These are phyloP conservation scores for Delitschia confertaspora DNA, from an alignment of 495 filamentous ascomycete species.

Conservation along the genomic window DNA sequence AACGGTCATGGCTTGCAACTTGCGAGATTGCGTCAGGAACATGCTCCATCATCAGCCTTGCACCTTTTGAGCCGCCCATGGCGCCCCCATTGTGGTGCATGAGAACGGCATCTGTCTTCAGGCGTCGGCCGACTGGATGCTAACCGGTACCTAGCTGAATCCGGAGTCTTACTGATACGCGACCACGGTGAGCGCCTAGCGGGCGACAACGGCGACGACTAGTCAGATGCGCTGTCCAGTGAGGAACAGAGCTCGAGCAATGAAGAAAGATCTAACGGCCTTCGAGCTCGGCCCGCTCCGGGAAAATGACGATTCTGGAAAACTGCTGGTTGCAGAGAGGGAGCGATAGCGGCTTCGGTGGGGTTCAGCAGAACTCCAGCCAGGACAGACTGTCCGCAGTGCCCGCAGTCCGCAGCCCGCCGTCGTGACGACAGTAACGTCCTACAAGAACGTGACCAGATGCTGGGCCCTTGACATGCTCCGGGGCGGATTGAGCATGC, in stretches of 20 bases:
- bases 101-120: constrained; percentile 8
- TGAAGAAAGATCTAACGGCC: constrained; percentile 27
- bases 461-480: background rate
- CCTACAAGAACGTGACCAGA: constrained; percentile 22
- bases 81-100: constrained; percentile 13
- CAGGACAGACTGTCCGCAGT: no score
- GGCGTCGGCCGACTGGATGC: constrained; percentile 7
- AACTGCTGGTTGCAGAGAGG: constrained; percentile 16
- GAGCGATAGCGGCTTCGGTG: background rate
- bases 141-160: background rate
- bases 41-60: constrained; percentile 25
- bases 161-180: background rate
- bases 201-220: constrained; percentile 7
- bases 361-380: no score
- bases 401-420: background rate
- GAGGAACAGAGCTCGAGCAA: constrained; percentile 17
- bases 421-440: constrained; percentile 20
- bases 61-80: constrained; percentile 23
- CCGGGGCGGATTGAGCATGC: background rate
- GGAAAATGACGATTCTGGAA: constrained; percentile 28
- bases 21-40: constrained; percentile 30
- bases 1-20: constrained; percentile 25
- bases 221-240: constrained; percentile 3
- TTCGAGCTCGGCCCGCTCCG: constrained; percentile 28
- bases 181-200: constrained; percentile 4